Base-by-base conservation (phyloP, 345 rosid species). In the Leavenworthia alabamica region DNA sequence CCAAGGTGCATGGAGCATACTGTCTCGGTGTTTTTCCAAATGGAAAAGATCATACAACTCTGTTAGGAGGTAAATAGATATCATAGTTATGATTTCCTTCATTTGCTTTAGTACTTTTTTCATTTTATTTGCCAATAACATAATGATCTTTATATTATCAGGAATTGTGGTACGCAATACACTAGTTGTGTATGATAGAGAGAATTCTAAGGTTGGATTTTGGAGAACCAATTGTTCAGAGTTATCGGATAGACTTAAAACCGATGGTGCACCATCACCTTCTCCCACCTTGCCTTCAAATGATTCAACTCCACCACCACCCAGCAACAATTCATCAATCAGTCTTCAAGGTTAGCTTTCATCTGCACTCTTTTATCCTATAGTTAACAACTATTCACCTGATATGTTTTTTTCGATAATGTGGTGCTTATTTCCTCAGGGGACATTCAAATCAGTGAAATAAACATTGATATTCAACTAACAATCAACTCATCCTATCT, bases 201-300 rank as follows among this genome's bases (percentile, higher is more conserved):
- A 82, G 68, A 78, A 85, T 73, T 79, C 85, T 23, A 85, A 78
- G 70, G 78, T 89, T 53, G 99, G 99, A 26, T 93, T 93, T 60
- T 86, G 97, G 99, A 93, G 91, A 82, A 93, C 99, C 15, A 89
- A 93, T 66, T 93, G 99, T 71, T 89, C 97, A 1, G 86, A 85
- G 75, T 68, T 93, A 62, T 87, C 91, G 78, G 84, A 82, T 77
- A 86, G 84, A 75, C 83, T 89, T 67, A 81, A 82, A 39, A 32
- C 74, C 23, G 70, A 72, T 67, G 73, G 69, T 75, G 77, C 77
- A 62, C 70, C 76, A 15, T 68, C 88, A 12, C 75, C 79, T 40
- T 74, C 79, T 40, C 43, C 62, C 35, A 75, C 80, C 50, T 66
- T 81, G 53, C 60, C 84, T 68, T 44, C 79, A 11, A 65, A 75